Conservation (phyloP, 1,284 basidiomycete genomes). For the Heliocybe sulcata region DNA sequence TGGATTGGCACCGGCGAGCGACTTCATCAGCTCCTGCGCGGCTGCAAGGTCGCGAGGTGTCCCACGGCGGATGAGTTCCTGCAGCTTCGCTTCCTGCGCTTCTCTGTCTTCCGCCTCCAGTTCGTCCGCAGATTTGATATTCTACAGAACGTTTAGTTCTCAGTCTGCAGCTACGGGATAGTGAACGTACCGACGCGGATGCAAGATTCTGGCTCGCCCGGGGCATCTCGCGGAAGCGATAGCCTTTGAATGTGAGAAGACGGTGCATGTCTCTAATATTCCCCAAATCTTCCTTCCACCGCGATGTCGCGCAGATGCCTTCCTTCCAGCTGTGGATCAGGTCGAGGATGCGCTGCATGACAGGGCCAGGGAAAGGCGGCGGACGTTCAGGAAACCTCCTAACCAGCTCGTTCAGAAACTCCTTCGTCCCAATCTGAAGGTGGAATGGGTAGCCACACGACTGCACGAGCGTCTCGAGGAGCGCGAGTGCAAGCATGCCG, state of each 20-base stretch:
- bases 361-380: conserved; percentile 88
- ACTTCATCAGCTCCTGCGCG: conserved; percentile 98
- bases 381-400: conserved; percentile 96
- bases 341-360: conserved; percentile 93
- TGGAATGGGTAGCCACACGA: conserved; percentile 97
- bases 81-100: conserved; percentile 95
- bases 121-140: conserved; percentile 92
- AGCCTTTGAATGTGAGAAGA: conserved; percentile 92
- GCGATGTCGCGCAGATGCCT: conserved; percentile 82
- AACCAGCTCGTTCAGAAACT: conserved; percentile 98
- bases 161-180: conserved; percentile 7
- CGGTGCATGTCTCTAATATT: conserved; percentile 99
- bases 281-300: conserved; percentile 95
- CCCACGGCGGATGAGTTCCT: conserved; percentile 94
- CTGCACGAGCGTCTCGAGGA: conserved; percentile 92
- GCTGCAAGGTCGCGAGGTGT: conserved; percentile 93
- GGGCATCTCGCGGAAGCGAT: conserved; percentile 75
- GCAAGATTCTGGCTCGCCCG: conserved; percentile 35
- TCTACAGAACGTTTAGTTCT: conserved; percentile 34
- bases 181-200: conserved; percentile 37
- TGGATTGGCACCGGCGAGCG: conserved; percentile 91
- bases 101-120: conserved; percentile 94
- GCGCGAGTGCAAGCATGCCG: conserved; percentile 73
- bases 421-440: conserved; percentile 97
- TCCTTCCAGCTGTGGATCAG: conserved; percentile 96